Base-by-base conservation (phyloP, 345 rosid genomes). In the Cardiospermum halicacabum region DNA sequence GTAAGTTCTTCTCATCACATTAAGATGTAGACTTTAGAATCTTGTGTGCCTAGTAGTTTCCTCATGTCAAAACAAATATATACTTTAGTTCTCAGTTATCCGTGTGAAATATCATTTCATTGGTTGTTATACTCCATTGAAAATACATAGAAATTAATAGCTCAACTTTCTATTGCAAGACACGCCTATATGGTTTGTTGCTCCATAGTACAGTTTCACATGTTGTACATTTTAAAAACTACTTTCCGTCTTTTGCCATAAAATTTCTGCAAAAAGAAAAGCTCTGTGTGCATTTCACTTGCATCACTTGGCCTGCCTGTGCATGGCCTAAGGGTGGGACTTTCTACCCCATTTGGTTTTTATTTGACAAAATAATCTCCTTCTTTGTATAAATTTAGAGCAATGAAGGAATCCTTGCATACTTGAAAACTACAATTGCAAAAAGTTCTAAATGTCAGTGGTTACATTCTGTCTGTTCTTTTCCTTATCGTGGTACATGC, bases 1-100 rank as follows among this genome's bases (percentile, higher is more conserved):
- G 96, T 88, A 72, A 76, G 95, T 67, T 66, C 40, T 56, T 56
- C 39, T 43, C 64, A 59, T 22, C 55, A 69, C 50, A 30, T 27
- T 53, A 15, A 34, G 55, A n/a, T 50, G 54, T 60, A 26, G 30
- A 59, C 18, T 27, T 65, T 49, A 34, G 0, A 45, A 39, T 57
- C 53, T 61, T 48, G 0, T 26, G 6, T 67, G 27, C 36, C 51
- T 25, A n/a, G 55, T 5, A 1, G 21, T 62, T 48, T 3, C 43
- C 21, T 11, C 21, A 11, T 62, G 56, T 19, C 1, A 62, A 30
- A 21, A 19, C 31, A 31, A n/a, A 10, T 30, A 30, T 49, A 21
- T 50, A 32, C 40, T 64, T 25, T 34, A 51, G n/a, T 64, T 64
- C 57, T 36, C 67, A 64, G 24, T 24, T 6, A 16, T 10, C 5